Evolutionary conservation across 441 rosid species (phyloP).

Genomic region (Euphorbia corollata): DNA sequence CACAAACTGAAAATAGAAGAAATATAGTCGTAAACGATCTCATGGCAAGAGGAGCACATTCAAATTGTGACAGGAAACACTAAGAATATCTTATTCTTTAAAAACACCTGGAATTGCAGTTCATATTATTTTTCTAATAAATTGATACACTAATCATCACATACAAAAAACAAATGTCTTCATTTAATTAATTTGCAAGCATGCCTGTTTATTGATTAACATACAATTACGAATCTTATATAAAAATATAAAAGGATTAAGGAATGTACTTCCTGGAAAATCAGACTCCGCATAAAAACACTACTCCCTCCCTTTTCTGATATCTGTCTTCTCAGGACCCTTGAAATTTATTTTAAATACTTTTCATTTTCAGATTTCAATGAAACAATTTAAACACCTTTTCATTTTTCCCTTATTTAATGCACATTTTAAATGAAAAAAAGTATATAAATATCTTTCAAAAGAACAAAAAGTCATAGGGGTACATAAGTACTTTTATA

Average conservation of each 20-base stretch:
- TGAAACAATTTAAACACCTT: too few species aligned
- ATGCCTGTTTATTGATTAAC: background rate
- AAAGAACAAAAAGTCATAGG: too few species aligned
- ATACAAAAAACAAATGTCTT: too few species aligned
- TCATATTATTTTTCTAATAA: background rate
- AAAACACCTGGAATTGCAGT: background rate
- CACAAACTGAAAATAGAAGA: background rate
- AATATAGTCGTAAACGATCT: background rate
- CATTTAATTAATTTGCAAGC: background rate
- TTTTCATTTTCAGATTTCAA: too few species aligned
- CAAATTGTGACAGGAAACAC: background rate
- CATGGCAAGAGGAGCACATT: background rate
- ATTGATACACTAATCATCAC: background rate
- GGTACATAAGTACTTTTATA: too few species aligned
- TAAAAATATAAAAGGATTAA: background rate
- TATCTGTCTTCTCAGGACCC: too few species aligned
- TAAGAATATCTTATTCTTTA: background rate
- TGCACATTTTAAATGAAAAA: background rate
- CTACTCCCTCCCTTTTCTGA: too few species aligned
- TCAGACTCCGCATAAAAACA: background rate
- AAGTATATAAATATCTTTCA: too few species aligned
- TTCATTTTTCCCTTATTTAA: too few species aligned
- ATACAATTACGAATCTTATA: background rate
- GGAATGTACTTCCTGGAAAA: background rate
- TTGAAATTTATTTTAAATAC: too few species aligned